These are phyloP conservation scores for Agrocybe chaxingu DNA, from an alignment of 768 basidiomycete species.

Conservation along the genomic window DNA sequence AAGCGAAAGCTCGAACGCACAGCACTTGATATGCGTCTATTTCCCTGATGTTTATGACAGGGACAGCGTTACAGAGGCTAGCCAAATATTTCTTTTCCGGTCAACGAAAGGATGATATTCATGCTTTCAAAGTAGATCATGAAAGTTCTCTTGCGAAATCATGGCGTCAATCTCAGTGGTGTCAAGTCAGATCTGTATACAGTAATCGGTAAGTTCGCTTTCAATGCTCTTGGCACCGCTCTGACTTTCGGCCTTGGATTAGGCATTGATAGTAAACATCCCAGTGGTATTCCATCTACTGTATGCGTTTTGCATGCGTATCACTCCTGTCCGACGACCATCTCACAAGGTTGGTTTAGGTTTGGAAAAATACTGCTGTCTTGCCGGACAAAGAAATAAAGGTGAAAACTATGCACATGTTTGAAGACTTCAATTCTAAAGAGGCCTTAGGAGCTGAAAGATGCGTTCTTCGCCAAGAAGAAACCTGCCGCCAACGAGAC, in stretches of 20 bases:
- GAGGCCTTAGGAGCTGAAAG: conserved; percentile 51
- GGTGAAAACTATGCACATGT: conserved; percentile 26
- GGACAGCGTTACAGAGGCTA: conserved; percentile 50
- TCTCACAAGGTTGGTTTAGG: conserved; percentile 29
- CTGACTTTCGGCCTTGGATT: background rate
- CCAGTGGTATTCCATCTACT: conserved; percentile 69
- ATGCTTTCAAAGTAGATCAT: conserved; percentile 47
- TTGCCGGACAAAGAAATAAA: conserved; percentile 61
- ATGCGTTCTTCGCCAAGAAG: conserved; percentile 54
- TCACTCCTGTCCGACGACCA: background rate
- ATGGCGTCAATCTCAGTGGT: conserved; percentile 62
- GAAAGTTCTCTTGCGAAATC: conserved; percentile 61
- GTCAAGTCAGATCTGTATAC: conserved; percentile 77
- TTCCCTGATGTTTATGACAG: conserved; percentile 72
- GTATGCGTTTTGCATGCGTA: conserved; percentile 30
- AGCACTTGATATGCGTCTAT: conserved; percentile 71
- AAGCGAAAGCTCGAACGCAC: conserved; percentile 42
- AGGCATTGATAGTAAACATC: conserved; percentile 77
- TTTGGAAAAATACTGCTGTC: conserved; percentile 65
- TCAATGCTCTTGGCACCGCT: background rate
- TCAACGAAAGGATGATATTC: background rate
- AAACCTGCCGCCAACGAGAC: conserved; percentile 20
- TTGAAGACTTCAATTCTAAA: background rate
- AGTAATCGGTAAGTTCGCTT: conserved; percentile 38
- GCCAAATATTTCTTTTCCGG: background rate